These are phyloP conservation scores for Zygoascus bituminiphila DNA, from an alignment of 805 yeast genomes.

Conservation along the genomic window DNA sequence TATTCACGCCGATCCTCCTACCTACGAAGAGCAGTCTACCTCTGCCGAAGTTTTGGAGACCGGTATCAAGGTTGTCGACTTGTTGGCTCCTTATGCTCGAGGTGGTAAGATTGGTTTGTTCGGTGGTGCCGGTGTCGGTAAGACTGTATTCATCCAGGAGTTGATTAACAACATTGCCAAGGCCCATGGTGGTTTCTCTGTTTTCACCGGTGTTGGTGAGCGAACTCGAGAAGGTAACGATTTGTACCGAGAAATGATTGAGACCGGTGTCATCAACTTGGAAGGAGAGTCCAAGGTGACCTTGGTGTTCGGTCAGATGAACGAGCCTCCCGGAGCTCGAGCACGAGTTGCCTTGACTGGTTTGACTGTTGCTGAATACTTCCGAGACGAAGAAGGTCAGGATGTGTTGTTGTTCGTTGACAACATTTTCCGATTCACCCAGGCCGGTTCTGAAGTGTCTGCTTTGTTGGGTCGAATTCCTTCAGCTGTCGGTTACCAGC, in stretches of 20 bases:
- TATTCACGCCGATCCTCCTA: conserved; percentile 97
- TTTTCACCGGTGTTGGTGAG: conserved; percentile 99
- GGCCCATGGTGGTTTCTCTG: conserved; percentile 99
- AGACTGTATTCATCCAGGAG: conserved; percentile 99
- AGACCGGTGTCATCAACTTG: conserved; percentile 98
- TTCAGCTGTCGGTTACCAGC: conserved; percentile 99
- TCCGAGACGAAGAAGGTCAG: conserved; percentile 99
- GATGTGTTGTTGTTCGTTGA: conserved; percentile 98
- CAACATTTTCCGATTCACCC: conserved; percentile 99
- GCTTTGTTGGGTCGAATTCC: conserved; percentile 99
- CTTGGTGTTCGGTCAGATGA: conserved; percentile 99
- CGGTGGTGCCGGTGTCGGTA: conserved; percentile 99
- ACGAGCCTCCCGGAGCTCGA: conserved; percentile 99
- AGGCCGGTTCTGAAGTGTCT: conserved; percentile 99
- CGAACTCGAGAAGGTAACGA: conserved; percentile 99
- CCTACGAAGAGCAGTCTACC: conserved; percentile 95
- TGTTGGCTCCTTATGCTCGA: conserved; percentile 99
- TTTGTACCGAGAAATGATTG: conserved; percentile 99
- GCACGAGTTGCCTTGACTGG: conserved; percentile 99
- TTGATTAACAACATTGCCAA: conserved; percentile 99
- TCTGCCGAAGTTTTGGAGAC: conserved; percentile 97
- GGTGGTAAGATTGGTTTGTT: conserved; percentile 99
- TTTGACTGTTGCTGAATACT: conserved; percentile 99
- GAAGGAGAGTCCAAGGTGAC: conserved; percentile 99
- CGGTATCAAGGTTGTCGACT: conserved; percentile 99